Conservation (phyloP, 2,329 filamentous ascomycete genomes). For the Penicillium crustosum region DNA sequence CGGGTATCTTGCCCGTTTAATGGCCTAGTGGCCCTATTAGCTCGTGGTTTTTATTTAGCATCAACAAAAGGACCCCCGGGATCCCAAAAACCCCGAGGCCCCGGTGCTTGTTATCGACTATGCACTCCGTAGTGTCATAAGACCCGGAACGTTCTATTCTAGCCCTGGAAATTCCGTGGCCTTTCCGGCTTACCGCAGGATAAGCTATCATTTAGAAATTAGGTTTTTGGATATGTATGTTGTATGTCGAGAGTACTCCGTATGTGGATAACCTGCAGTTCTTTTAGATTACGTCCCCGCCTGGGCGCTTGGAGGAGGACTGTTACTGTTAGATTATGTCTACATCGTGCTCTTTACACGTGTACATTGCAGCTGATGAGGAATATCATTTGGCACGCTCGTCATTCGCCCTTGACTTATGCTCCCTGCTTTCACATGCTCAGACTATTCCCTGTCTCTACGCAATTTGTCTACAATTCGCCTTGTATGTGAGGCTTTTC, state of each 20-base stretch:
- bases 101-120: neutral
- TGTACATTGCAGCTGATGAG: neutral
- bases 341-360: neutral
- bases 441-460: neutral
- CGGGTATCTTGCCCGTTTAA: slow-evolving; percentile 20
- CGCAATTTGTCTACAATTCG: neutral
- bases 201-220: neutral
- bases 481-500: neutral
- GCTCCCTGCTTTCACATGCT: neutral
- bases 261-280: neutral
- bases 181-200: neutral
- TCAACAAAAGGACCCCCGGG: neutral
- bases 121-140: too few relatives aligned
- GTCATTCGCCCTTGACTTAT: neutral
- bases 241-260: neutral
- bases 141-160: neutral
- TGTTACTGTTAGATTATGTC: neutral
- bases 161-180: neutral
- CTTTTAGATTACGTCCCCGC: neutral
- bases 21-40: slow-evolving; percentile 11
- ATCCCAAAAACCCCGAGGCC: neutral
- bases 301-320: neutral
- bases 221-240: neutral
- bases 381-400: neutral
- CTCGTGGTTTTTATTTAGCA: neutral